Percentiles rank a stretch among this genome's conserved stretches.
These are phyloP conservation scores for Triticum monococcum DNA, from an alignment of 176 grass and related monocot species.

Conservation along the genomic window DNA sequence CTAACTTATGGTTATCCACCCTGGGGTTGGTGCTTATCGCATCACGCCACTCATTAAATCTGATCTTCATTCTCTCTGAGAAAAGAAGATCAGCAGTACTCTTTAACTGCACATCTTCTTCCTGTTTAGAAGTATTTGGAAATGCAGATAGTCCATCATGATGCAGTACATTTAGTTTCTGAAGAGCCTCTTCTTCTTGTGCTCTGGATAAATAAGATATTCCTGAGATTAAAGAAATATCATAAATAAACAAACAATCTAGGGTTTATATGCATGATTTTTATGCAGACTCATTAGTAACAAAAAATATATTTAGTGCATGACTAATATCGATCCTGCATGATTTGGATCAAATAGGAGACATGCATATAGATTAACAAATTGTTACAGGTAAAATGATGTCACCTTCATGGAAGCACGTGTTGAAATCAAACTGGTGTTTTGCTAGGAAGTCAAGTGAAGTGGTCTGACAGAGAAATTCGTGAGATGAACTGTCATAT, in stretches of 20 bases:
- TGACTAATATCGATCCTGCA: slow-evolving; percentile 3
- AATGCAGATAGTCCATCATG: slow-evolving; percentile 31
- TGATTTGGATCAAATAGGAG: slow-evolving; percentile 9
- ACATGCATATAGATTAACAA: slow-evolving; percentile 1
- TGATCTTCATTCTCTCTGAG: slow-evolving; percentile 74
- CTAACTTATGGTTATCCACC: slow-evolving; percentile 30
- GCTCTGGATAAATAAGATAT: slow-evolving; percentile 99
- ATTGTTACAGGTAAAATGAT: slow-evolving; percentile 34
- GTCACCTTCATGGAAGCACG: slow-evolving; percentile 77
- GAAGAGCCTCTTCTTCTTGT: slow-evolving; percentile 64
- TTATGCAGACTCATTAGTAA: neutral
- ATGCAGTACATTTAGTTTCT: slow-evolving; percentile 43
- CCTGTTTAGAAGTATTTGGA: slow-evolving; percentile 40
- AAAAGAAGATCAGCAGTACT: slow-evolving; percentile 76
- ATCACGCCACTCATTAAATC: slow-evolving; percentile 67
- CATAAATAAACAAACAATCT: slow-evolving; percentile 62
- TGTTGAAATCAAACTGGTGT: slow-evolving; percentile 91
- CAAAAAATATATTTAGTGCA: neutral
- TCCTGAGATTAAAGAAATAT: slow-evolving; percentile 90
- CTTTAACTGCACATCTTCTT: slow-evolving; percentile 36
- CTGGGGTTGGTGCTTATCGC: slow-evolving; percentile 44
- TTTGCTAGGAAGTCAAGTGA: slow-evolving; percentile 89
- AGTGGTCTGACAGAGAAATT: slow-evolving; percentile 87
- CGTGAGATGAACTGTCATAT: slow-evolving; percentile 48
- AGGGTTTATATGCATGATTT: slow-evolving; percentile 21